These are phyloP conservation scores for Ajuga chamaepitys DNA, from an alignment of 257 asterid species.

Conservation along the genomic window DNA sequence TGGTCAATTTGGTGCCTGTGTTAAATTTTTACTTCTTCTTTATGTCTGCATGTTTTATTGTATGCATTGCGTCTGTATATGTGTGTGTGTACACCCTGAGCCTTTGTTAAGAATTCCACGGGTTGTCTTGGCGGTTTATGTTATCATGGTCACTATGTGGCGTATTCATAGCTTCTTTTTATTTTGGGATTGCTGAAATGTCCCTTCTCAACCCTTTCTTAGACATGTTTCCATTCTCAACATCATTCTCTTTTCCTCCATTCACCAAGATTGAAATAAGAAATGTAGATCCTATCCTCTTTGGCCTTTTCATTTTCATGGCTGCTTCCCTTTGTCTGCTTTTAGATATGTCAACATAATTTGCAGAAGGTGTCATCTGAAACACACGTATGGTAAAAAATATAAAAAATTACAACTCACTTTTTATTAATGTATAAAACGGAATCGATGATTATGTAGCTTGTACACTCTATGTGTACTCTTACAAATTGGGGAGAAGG, in stretches of 20 bases:
- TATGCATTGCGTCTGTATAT: not conserved
- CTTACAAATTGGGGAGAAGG: not conserved
- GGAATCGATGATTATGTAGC: not conserved
- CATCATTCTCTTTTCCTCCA: not conserved
- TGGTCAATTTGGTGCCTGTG: too few relatives aligned
- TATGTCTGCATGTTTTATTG: not conserved
- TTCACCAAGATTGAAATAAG: not conserved
- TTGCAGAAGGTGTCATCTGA: constrained; percentile 4
- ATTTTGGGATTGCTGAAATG: not conserved
- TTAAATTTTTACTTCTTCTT: not conserved
- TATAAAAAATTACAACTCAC: not conserved
- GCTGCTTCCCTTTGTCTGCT: not conserved
- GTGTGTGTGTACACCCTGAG: not conserved
- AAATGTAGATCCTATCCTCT: not conserved
- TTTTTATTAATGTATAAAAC: not conserved
- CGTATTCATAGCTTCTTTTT: not conserved
- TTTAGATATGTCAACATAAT: not conserved
- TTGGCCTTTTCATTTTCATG: not conserved
- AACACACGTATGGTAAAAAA: not conserved
- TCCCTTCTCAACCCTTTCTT: not conserved
- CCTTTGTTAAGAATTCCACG: not conserved
- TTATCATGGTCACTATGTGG: not conserved
- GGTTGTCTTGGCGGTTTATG: not conserved
- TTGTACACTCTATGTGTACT: not conserved
- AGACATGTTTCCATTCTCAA: not conserved